Percentiles rank a stretch among this genome's conserved stretches.
These are phyloP conservation scores for Marasmius fiardii DNA, from an alignment of 1,284 basidiomycete genomes.

Conservation along the genomic window DNA sequence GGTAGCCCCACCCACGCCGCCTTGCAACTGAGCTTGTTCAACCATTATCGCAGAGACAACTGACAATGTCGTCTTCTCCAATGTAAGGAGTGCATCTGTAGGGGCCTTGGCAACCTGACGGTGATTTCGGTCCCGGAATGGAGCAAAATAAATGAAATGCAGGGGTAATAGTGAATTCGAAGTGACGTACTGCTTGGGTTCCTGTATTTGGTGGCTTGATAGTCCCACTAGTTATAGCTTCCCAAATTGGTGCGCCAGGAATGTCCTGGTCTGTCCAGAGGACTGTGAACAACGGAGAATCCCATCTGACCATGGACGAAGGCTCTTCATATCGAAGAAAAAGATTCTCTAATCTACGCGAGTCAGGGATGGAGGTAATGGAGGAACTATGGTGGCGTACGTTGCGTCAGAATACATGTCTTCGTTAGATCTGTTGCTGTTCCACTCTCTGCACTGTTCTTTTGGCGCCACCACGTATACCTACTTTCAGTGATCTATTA, in stretches of 20 bases:
- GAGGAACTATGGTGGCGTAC: conserved; percentile 38
- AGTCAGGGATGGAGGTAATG: background rate
- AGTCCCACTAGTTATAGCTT: conserved; percentile 72
- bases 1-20: conserved; percentile 48
- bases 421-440: conserved; percentile 48
- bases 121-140: conserved; percentile 8
- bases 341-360: conserved; percentile 80
- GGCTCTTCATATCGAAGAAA: conserved; percentile 93
- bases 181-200: conserved; percentile 65
- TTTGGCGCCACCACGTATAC: conserved; percentile 76
- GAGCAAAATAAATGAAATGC: background rate
- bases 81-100: conserved; percentile 73
- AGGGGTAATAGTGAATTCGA: background rate
- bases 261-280: conserved; percentile 71
- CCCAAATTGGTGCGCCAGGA: conserved; percentile 77
- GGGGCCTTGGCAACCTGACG: conserved; percentile 73
- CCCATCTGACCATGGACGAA: conserved; percentile 96
- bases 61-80: conserved; percentile 69
- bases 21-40: conserved; percentile 44
- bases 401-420: conserved; percentile 68
- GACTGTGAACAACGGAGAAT: conserved; percentile 89
- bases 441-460: conserved; percentile 80
- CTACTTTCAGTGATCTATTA: conserved; percentile 36
- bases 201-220: conserved; percentile 89
- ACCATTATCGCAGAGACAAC: conserved; percentile 70